Conservation (phyloP, 2,329 filamentous ascomycete genomes). For the Leptodontidium sp. region DNA sequence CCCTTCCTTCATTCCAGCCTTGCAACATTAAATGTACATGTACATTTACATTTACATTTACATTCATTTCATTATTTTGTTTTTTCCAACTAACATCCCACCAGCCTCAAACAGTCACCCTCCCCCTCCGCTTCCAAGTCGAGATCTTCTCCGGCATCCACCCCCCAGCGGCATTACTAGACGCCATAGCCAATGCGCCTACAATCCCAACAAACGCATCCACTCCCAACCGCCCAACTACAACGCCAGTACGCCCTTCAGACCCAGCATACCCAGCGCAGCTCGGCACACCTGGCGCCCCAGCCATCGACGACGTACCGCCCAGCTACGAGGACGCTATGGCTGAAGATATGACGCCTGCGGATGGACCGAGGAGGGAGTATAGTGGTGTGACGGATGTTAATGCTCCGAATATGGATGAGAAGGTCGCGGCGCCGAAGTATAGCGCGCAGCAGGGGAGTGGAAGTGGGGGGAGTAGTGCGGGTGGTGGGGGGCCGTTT, state of each 20-base stretch:
- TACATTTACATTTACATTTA: no score
- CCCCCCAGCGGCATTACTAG: constrained; percentile 78
- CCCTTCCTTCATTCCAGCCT: no score
- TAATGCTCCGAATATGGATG: constrained; percentile 56
- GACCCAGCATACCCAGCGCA: constrained; percentile 68
- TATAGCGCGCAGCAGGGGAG: constrained; percentile 25
- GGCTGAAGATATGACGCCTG: constrained; percentile 75
- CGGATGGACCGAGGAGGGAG: constrained; percentile 74
- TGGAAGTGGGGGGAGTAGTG: constrained; percentile 4
- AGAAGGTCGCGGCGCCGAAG: constrained; percentile 36
- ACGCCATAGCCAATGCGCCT: constrained; percentile 59
- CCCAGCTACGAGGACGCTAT: constrained; percentile 95
- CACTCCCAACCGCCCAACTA: background rate
- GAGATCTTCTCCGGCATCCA: constrained; percentile 88
- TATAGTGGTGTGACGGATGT: constrained; percentile 72
- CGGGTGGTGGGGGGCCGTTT: background rate
- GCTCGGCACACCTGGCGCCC: constrained; percentile 55
- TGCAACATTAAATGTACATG: no score
- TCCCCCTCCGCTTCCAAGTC: constrained; percentile 81
- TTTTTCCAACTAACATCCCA: background rate
- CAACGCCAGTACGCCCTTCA: constrained; percentile 25
- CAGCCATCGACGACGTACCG: constrained; percentile 76
- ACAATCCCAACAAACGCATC: background rate
- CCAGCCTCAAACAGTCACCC: constrained; percentile 75
- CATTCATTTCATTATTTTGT: no score